Conservation (phyloP, 176 grass and related monocot genomes). For the Carex kokanica region DNA sequence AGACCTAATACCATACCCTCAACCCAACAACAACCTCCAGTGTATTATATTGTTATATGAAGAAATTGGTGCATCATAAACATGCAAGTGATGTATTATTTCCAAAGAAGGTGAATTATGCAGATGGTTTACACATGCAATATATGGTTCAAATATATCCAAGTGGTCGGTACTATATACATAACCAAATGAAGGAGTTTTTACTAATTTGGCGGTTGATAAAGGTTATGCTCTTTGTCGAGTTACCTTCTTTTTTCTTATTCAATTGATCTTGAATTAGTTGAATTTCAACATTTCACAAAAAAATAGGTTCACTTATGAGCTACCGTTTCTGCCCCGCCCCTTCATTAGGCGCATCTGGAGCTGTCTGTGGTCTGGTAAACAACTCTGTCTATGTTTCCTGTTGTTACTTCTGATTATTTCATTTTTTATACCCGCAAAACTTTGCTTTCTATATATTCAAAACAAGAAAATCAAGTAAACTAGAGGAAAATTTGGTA, state of each 20-base stretch:
- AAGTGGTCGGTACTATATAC: neutral
- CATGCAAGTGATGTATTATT: neutral
- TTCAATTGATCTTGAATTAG: constrained; percentile 19
- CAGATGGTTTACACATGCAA: neutral
- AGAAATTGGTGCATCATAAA: neutral
- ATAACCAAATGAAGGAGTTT: neutral
- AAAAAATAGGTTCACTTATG: constrained; percentile 78
- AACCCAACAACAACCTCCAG: neutral
- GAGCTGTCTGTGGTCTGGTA: constrained; percentile 94
- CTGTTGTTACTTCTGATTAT: neutral
- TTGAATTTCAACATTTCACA: constrained; percentile 25
- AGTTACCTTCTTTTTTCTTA: neutral
- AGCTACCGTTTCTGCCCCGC: constrained; percentile 54
- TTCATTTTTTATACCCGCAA: neutral
- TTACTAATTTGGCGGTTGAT: neutral
- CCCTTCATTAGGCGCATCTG: constrained; percentile 82
- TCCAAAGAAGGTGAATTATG: neutral
- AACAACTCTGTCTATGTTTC: neutral
- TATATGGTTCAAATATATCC: neutral
- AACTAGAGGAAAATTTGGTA: neutral
- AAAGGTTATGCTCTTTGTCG: neutral
- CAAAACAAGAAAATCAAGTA: neutral
- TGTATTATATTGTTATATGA: neutral
- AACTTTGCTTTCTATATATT: neutral
- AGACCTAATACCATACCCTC: neutral